Conservation (phyloP, 495 filamentous ascomycete genomes). For the Neurospora cerealis region DNA sequence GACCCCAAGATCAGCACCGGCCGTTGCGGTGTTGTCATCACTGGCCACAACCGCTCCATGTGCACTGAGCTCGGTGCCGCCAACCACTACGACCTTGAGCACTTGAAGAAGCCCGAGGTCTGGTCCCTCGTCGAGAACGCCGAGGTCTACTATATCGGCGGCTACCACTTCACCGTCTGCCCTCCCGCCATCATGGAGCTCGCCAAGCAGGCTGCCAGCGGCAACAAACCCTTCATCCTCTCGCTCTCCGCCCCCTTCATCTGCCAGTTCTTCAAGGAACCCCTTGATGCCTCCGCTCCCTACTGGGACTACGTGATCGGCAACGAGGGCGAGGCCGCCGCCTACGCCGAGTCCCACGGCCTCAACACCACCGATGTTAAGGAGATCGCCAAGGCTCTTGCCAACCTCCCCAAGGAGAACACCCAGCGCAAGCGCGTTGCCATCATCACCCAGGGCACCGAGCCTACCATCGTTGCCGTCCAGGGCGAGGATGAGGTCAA, state of each 20-base stretch:
- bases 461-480: slow-evolving; percentile 73
- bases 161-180: slow-evolving; percentile 70
- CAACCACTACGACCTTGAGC: slow-evolving; percentile 92
- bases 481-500: slow-evolving; percentile 59
- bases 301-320: slow-evolving; percentile 97
- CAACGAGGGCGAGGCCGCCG: slow-evolving; percentile 87
- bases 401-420: slow-evolving; percentile 86
- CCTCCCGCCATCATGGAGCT: slow-evolving; percentile 82
- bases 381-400: slow-evolving; percentile 79
- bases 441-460: slow-evolving; percentile 89
- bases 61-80: slow-evolving; percentile 93
- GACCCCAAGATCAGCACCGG: slow-evolving; percentile 75
- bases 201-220: slow-evolving; percentile 73
- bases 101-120: slow-evolving; percentile 81
- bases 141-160: slow-evolving; percentile 83
- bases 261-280: slow-evolving; percentile 93
- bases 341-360: slow-evolving; percentile 73
- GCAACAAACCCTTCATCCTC: slow-evolving; percentile 87
- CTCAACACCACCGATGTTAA: slow-evolving; percentile 64
- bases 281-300: slow-evolving; percentile 67
- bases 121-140: slow-evolving; percentile 87
- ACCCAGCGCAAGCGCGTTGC: slow-evolving; percentile 64
- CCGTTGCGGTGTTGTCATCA: slow-evolving; percentile 93
- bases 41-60: slow-evolving; percentile 84
- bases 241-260: slow-evolving; percentile 94